Base-by-base conservation (phyloP, 106 monocot species). In the Alisma plantagoaquatica region DNA sequence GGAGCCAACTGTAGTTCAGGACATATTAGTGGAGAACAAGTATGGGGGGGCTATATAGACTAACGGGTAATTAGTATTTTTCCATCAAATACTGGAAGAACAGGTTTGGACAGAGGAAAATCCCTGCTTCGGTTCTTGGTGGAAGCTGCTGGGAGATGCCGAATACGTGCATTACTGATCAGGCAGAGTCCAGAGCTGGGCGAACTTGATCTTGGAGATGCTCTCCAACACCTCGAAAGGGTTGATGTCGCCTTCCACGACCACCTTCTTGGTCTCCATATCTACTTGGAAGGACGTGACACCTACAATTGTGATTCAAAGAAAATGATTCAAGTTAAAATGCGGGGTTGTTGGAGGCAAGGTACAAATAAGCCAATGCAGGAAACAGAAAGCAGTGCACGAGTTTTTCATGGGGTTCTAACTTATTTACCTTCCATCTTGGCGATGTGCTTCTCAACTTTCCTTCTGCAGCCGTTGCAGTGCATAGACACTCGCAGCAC, bases 281-380 rank as follows among this genome's bases (percentile, higher is more conserved):
- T 59, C 42, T 7, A 59, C 58, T n/a, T 59, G 43, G 16, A 41
- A 59, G 12, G 58, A 59, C 16, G 58, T 59, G 15, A 59, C 58
- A 9, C 58, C 58, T 59, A 17, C 16, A 56, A 12, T 17, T 28
- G 29, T 1, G n/a, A 27, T n/a, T 12, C 43, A 43, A 9, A 14
- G 19, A 43, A 19, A 43, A n/a, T n/a, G n/a, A n/a, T n/a, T n/a
- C n/a, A n/a, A n/a, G n/a, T n/a, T n/a, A n/a, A n/a, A n/a, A n/a
- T n/a, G n/a, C n/a, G n/a, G n/a, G n/a, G n/a, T n/a, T n/a, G n/a
- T n/a, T n/a, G n/a, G n/a, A n/a, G n/a, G n/a, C n/a, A n/a, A n/a
- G n/a, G n/a, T n/a, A n/a, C n/a, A 4, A 51, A 0, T 0, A 24
- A 17, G 19, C 2, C 23, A 8, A 6, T 17, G 14, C 14, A 27